Evolutionary conservation across 495 filamentous ascomycete species (phyloP), one percentile per base, ranked within the genome.

Genomic region (Xylaria bambusicola): DNA sequence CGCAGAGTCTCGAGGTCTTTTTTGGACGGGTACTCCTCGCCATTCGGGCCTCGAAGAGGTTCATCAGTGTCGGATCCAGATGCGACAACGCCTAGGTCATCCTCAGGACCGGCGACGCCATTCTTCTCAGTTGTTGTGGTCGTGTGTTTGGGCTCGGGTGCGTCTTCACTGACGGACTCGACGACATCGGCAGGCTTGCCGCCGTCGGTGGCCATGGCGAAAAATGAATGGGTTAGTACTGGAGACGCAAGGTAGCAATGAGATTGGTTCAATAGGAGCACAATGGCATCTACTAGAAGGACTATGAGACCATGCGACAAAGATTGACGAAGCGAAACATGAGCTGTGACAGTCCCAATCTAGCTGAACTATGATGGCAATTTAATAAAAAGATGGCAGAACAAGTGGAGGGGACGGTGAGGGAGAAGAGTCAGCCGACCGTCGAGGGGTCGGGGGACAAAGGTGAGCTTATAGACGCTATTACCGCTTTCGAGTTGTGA

Each of bases 1-100:
- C 81, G 84, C 7, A 92, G 78, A 0, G 81, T 84, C 0, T 68
- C 60, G 45, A 87, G 65, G 50, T 92, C 85, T 35, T 86, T 82
- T 1, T 80, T 77, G 0, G 84, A 91, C 0, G 84, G 88, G 56
- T 70, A 70, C 53, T 62, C 61, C 45, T 70, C 65, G 38, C 68
- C 68, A 29, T 70, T 66, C 0, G 68, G 65, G 1, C 68, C 68
- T 3, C 61, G 56, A n/a, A 70, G 56, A 36, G 1, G 36, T 38
- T 49, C 65, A 3, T 64, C 65, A 9, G 52, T 33, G 7, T 68
- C 68, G 27, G 61, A 70, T 3, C 58, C 56, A 13, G 61, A 61
- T 4, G 36, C 40, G 4, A 58, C 13, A 15, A 47, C 24, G 20
- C 53, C 58, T 21, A 60, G 20, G 47, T 62, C 62, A 4, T 55